Percentiles rank a stretch among this genome's conserved stretches.
phyloP scores from a whole-genome alignment of 352 stramenopile species.

The Phytopythium oedochilum region DNA sequence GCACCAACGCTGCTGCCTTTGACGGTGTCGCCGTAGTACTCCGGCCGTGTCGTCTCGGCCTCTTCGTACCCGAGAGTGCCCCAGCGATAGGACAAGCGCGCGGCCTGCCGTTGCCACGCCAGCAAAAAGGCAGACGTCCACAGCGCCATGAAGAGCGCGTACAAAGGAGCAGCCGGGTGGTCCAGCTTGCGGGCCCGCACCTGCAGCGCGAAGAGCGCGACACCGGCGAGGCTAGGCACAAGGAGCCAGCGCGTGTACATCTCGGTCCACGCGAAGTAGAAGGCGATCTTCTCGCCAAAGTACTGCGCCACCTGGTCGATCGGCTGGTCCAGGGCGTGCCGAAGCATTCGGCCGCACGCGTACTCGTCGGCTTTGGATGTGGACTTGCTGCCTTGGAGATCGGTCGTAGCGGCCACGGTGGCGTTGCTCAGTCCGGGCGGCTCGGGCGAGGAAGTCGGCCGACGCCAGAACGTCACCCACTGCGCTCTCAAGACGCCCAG shows the following conservation, averaged over 20 bases:
- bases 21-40: constrained; percentile 63
- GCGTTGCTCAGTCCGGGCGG: not conserved
- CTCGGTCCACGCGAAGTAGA: constrained; percentile 93
- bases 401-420: not conserved
- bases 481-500: constrained; percentile 43
- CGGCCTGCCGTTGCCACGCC: constrained; percentile 78
- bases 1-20: constrained; percentile 11
- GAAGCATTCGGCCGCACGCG: constrained; percentile 13
- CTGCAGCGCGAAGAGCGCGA: constrained; percentile 67
- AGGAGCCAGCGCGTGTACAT: constrained; percentile 90
- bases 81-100: constrained; percentile 84
- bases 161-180: constrained; percentile 70
- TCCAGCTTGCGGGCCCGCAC: constrained; percentile 62
- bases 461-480: constrained; percentile 85
- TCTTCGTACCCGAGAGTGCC: constrained; percentile 89
- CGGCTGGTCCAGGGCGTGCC: constrained; percentile 56
- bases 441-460: constrained; percentile 9
- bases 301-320: constrained; percentile 87
- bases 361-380: not conserved
- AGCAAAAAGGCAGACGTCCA: constrained; percentile 88
- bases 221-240: constrained; percentile 65
- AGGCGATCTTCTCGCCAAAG: constrained; percentile 88
- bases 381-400: not conserved
- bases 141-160: constrained; percentile 87
- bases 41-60: constrained; percentile 71